A percentile compares a stretch with the other conserved stretches of the same genome.
These are phyloP conservation scores for Cruciata laevipes DNA, from an alignment of 257 asterid genomes.

Conservation along the genomic window DNA sequence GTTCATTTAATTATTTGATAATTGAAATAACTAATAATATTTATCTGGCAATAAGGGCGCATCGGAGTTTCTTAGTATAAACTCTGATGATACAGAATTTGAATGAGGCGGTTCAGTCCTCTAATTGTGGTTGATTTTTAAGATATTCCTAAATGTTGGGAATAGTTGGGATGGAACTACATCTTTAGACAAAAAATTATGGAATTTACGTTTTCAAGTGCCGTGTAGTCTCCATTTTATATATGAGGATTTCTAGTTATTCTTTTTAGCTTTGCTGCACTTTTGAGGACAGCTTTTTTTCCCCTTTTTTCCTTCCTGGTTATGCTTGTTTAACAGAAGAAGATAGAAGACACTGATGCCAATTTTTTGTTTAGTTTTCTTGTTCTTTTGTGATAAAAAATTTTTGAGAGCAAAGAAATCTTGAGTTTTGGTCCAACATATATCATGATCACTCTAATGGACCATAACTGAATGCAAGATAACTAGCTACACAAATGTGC, in stretches of 20 bases:
- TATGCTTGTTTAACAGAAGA: neutral
- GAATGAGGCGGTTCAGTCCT: neutral
- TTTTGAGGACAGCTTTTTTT: neutral
- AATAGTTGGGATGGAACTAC: neutral
- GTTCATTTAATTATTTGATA: neutral
- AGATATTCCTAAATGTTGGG: neutral
- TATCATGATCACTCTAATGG: neutral
- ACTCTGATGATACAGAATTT: constrained; percentile 2
- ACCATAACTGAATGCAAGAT: neutral
- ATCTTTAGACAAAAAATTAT: too few species aligned
- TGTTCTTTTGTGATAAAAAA: neutral
- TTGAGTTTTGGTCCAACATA: neutral
- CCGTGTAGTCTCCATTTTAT: neutral
- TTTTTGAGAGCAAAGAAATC: neutral
- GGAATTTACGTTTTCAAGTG: neutral
- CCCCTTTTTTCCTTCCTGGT: neutral
- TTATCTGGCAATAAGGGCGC: neutral
- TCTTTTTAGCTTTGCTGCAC: neutral
- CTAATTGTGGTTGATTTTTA: neutral
- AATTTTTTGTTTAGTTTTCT: neutral
- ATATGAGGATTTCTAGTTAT: neutral
- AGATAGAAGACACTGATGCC: neutral
- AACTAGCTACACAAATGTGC: neutral
- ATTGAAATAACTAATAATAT: neutral
- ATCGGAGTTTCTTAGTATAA: neutral